Base-by-base conservation (phyloP, 164 flowering plant species). In the Magnolia changhungtana region DNA sequence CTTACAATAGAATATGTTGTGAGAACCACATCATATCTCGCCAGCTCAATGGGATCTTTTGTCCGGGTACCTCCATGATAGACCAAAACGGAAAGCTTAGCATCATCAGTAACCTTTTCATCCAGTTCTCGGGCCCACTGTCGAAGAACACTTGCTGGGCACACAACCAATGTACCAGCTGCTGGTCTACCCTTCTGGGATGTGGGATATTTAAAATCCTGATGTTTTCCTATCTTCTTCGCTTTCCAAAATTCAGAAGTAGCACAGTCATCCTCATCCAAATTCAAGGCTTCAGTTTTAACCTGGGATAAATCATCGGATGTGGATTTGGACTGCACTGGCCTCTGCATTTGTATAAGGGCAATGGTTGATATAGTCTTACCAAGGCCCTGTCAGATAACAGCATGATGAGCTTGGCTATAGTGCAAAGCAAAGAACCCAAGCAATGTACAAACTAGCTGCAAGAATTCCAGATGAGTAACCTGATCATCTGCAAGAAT, bases 401-500 rank as follows among this genome's bases (percentile, higher is more conserved):
- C 19, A 29, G 73, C 63, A 77, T 20, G 23, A 74, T 80, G 72
- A 80, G 68, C 66, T 49, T 63, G 7, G 20, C 29, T 52, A 14
- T 67, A 73, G 73, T 27, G 69, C 59, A 50, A 23, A 72, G 61
- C 20, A 68, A 55, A 72, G 7, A 77, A 8, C 18, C 50, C 45
- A 71, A n/a, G 68, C 23, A 76, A 72, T 72, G 67, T 52, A 21
- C 4, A 6, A 10, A 63, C 20, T 71, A n/a, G 14, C 61, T 73
- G 29, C 7, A 68, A 81, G 66, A 31, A 58, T 9, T 67, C 27
- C 52, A 71, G 71, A 70, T 65, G 63, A 72, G 69, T 69, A 73
- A 94, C 99, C 98, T 96, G 98, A 81, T 96, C 99, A 88, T 96
- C 98, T 50, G 99, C 99, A 69, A 96, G 84, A 77, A 96, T 90